phyloP scores from a whole-genome alignment of 176 grass and related monocot genomes.

The Carex pumila region DNA sequence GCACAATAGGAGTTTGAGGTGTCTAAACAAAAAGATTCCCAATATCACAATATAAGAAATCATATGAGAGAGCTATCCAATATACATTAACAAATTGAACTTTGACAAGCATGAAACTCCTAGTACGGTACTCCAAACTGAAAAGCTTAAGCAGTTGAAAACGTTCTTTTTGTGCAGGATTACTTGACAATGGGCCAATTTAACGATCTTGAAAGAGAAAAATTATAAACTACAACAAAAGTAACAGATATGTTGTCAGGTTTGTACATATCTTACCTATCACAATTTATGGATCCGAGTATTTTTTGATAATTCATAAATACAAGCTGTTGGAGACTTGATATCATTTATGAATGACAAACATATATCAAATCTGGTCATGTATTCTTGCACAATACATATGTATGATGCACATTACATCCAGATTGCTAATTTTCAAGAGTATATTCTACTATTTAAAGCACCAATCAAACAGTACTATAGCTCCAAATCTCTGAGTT shows the following conservation, averaged over 20 bases:
- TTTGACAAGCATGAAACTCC: not conserved
- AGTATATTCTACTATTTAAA: not conserved
- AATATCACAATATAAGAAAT: slow-evolving; percentile 8
- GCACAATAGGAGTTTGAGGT: slow-evolving; percentile 86
- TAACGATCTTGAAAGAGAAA: not conserved
- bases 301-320: not conserved
- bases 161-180: not conserved
- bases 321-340: not conserved
- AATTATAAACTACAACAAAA: not conserved
- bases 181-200: not conserved
- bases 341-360: not conserved
- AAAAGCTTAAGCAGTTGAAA: not conserved
- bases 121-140: not conserved
- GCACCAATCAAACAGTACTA: not conserved
- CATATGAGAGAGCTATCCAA: not conserved
- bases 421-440: not conserved
- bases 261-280: not conserved
- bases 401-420: not conserved
- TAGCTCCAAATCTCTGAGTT: not conserved
- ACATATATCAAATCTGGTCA: not conserved
- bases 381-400: not conserved
- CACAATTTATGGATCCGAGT: not conserved
- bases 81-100: not conserved
- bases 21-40: slow-evolving; percentile 43
- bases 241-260: not conserved